phyloP scores from a whole-genome alignment of 2,329 filamentous ascomycete species.

The Talaromyces sp. region DNA sequence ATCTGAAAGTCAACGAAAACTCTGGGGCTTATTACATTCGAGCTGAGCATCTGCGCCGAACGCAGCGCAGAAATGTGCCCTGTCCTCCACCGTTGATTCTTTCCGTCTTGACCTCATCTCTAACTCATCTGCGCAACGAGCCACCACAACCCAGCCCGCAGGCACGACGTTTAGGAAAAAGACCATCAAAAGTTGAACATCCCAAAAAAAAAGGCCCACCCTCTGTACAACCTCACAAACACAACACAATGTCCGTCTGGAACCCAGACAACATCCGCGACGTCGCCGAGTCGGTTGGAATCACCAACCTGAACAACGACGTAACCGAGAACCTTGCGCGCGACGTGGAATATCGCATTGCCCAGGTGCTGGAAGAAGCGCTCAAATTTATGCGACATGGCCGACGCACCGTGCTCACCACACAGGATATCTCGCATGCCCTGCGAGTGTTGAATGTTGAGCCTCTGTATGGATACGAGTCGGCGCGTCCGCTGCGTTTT shows the following conservation, averaged over 20 bases:
- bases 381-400: slow-evolving; percentile 94
- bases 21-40: neutral
- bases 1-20: neutral
- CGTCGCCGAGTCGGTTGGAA: slow-evolving; percentile 92
- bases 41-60: neutral
- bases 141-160: neutral
- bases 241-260: slow-evolving; percentile 63
- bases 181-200: neutral
- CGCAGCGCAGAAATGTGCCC: neutral
- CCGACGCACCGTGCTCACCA: slow-evolving; percentile 78
- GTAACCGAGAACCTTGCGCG: slow-evolving; percentile 81
- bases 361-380: slow-evolving; percentile 88
- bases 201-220: neutral
- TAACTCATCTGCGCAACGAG: neutral
- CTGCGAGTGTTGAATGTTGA: slow-evolving; percentile 85
- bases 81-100: neutral
- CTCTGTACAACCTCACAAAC: neutral
- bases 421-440: slow-evolving; percentile 83
- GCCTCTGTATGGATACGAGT: slow-evolving; percentile 93
- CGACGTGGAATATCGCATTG: slow-evolving; percentile 92
- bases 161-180: neutral
- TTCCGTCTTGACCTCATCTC: neutral
- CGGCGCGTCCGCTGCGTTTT: slow-evolving; percentile 79
- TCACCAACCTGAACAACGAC: slow-evolving; percentile 74
- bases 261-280: slow-evolving; percentile 94